Percentiles rank a stretch among this genome's conserved stretches.
These are phyloP conservation scores for Pulveroboletus sp. DNA, from an alignment of 768 basidiomycete species.

Conservation along the genomic window DNA sequence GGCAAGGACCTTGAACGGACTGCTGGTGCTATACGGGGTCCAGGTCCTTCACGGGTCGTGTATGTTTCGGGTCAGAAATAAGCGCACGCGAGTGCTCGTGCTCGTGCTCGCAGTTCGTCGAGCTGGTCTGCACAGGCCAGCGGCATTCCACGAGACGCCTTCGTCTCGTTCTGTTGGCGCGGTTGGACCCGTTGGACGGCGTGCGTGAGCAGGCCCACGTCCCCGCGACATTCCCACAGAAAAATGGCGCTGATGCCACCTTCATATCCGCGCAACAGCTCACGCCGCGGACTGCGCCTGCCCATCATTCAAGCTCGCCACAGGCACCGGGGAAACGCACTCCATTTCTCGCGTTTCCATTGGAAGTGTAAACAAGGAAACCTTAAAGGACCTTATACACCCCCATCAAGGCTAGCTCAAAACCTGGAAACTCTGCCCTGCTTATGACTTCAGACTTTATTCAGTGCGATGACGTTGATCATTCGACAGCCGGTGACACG, in stretches of 20 bases:
- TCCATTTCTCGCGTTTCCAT: slow-evolving; percentile 12
- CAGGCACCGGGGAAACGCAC: slow-evolving; percentile 25
- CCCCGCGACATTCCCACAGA: slow-evolving; percentile 10
- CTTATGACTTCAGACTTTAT: background rate
- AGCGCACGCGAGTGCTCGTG: background rate
- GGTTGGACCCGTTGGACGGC: background rate
- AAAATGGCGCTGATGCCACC: slow-evolving; percentile 13
- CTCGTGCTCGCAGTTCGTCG: too few species aligned
- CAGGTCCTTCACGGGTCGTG: background rate
- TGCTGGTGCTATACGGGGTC: background rate
- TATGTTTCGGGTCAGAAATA: slow-evolving; percentile 7
- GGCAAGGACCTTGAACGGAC: background rate
- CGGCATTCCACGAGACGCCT: too few species aligned
- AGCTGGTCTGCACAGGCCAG: too few species aligned
- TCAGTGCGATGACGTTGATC: background rate
- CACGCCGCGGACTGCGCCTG: slow-evolving; percentile 22
- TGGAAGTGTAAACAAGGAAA: slow-evolving; percentile 14
- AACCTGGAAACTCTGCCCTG: background rate
- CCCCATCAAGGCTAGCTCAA: too few species aligned
- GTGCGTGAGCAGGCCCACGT: background rate
- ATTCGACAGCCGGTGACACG: background rate
- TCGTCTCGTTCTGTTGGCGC: too few species aligned
- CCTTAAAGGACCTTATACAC: background rate
- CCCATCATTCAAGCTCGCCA: slow-evolving; percentile 24
- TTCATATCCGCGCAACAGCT: slow-evolving; percentile 31